phyloP scores from a whole-genome alignment of 805 yeast species.

The Candida fluviatilis region DNA sequence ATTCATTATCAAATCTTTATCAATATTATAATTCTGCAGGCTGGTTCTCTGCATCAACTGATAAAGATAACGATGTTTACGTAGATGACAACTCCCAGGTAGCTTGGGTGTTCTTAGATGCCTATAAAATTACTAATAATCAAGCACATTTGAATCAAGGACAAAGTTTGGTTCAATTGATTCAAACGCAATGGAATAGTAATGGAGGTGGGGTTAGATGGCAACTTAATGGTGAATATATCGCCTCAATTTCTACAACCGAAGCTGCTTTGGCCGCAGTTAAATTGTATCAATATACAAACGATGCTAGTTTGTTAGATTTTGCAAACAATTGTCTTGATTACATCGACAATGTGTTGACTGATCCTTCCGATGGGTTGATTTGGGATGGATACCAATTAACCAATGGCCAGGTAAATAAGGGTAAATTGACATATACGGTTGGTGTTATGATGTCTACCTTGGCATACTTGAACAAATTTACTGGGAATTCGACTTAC shows the following conservation, averaged over 20 bases:
- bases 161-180: constrained; percentile 11
- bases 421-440: constrained; percentile 21
- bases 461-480: constrained; percentile 12
- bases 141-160: constrained; percentile 17
- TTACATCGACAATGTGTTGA: constrained; percentile 8
- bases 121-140: constrained; percentile 15
- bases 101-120: constrained; percentile 24
- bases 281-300: constrained; percentile 14
- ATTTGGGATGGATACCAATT: constrained; percentile 20
- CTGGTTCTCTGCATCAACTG: constrained; percentile 21
- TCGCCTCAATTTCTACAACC: constrained; percentile 26
- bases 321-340: constrained; percentile 21
- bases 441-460: constrained; percentile 21
- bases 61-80: constrained; percentile 20
- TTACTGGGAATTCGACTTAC: constrained; percentile 13
- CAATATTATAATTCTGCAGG: constrained; percentile 17
- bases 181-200: constrained; percentile 17
- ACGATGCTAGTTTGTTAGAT: constrained; percentile 10
- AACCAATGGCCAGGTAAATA: constrained; percentile 13
- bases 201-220: constrained; percentile 23
- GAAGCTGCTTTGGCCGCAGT: constrained; percentile 27
- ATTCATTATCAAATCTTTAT: constrained; percentile 11
- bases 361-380: constrained; percentile 17
- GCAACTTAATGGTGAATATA: constrained; percentile 17
- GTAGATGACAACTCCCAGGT: constrained; percentile 27